phyloP scores from a whole-genome alignment of 2,329 filamentous ascomycete species.

The Cytospora mali region DNA sequence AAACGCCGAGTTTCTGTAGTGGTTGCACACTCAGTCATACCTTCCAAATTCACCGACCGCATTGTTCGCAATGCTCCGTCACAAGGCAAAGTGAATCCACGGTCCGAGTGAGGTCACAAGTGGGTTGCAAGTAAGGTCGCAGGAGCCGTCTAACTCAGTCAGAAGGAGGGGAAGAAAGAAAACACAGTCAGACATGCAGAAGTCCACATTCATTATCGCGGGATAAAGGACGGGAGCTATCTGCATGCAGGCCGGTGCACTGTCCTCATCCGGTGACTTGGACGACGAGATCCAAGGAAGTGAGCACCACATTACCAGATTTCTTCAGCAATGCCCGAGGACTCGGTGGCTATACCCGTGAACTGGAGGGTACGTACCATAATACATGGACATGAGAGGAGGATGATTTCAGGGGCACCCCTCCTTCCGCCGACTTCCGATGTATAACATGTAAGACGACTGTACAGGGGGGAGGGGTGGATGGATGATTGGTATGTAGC shows the following conservation, averaged over 20 bases:
- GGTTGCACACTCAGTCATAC: neutral
- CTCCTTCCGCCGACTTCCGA: neutral
- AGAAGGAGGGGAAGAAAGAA: no score
- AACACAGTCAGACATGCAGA: neutral
- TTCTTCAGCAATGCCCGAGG: neutral
- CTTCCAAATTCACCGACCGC: neutral
- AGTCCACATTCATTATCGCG: neutral
- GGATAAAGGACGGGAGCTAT: neutral
- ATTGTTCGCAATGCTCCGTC: no score
- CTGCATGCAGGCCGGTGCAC: neutral
- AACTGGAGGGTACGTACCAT: no score
- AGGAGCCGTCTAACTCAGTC: neutral
- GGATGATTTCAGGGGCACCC: neutral
- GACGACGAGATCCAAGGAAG: neutral
- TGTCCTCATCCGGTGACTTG: neutral
- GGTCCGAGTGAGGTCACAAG: neutral
- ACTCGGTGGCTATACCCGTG: neutral
- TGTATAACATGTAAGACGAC: neutral
- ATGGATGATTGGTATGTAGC: constrained; percentile 20
- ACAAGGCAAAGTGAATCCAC: no score
- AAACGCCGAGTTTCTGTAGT: neutral
- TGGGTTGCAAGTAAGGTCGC: neutral
- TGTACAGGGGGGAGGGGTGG: constrained; percentile 15
- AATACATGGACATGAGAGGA: neutral
- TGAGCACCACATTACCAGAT: neutral